Percentiles rank a stretch among this genome's conserved stretches.
Conservation (phyloP, 2,329 filamentous ascomycete genomes). For the Colletotrichum lentis region DNA sequence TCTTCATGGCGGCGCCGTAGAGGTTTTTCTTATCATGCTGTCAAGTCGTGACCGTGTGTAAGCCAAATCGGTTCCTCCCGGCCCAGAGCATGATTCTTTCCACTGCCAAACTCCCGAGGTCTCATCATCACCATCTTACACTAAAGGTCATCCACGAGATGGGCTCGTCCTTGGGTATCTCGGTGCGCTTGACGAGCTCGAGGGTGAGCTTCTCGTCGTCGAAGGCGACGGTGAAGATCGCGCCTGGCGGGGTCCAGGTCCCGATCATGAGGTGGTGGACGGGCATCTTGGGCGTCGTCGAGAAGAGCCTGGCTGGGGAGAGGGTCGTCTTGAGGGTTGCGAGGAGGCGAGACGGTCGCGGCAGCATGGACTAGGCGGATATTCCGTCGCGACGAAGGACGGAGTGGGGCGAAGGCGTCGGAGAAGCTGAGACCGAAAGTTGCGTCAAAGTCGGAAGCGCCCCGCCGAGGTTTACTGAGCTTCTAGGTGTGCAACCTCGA, state of each 20-base stretch:
- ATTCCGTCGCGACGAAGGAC: background rate
- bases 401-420: constrained; percentile 1
- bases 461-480: constrained; percentile 7
- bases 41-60: constrained; percentile 30
- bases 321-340: background rate
- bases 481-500: background rate
- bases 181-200: constrained; percentile 79
- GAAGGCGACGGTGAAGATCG: constrained; percentile 89
- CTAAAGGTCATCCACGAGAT: constrained; percentile 96
- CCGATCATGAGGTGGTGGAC: constrained; percentile 89
- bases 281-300: constrained; percentile 65
- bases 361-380: constrained; percentile 21
- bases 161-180: constrained; percentile 82
- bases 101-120: background rate
- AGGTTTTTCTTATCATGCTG: constrained; percentile 84
- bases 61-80: constrained; percentile 14
- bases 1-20: constrained; percentile 92
- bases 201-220: constrained; percentile 82
- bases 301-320: constrained; percentile 7
- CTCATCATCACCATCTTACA: constrained; percentile 57
- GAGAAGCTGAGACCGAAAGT: constrained; percentile 16
- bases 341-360: constrained; percentile 13
- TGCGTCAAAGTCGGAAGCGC: background rate
- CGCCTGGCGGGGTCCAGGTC: constrained; percentile 88
- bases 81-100: background rate